phyloP scores from a whole-genome alignment of 805 yeast species.

The Metschnikowia corniflorae region DNA sequence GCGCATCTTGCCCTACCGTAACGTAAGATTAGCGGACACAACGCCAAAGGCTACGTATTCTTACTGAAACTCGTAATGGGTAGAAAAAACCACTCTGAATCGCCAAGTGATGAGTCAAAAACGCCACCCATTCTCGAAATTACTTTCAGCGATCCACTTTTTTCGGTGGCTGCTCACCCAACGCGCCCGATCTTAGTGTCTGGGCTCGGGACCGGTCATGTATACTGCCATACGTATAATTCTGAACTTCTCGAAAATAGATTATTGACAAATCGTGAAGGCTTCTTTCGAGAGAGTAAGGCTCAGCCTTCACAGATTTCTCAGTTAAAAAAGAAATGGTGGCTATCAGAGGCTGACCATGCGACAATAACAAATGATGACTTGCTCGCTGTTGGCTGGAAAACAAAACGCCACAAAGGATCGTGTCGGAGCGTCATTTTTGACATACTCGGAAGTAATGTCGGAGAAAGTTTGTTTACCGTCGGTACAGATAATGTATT shows the following conservation, averaged over 20 bases:
- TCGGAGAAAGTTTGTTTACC: conserved; percentile 57
- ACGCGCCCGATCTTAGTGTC: conserved; percentile 55
- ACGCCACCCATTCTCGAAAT: conserved; percentile 46
- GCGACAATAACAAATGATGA: conserved; percentile 23
- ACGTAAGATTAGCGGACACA: no score
- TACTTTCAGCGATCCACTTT: conserved; percentile 60
- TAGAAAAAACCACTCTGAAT: no score
- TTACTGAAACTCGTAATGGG: no score
- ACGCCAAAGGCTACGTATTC: no score
- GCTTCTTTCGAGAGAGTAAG: conserved; percentile 20
- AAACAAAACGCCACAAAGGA: conserved; percentile 86
- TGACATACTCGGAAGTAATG: conserved; percentile 44
- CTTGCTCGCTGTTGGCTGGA: conserved; percentile 55
- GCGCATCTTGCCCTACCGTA: no score
- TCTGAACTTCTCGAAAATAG: conserved; percentile 40
- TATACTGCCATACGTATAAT: conserved; percentile 59
- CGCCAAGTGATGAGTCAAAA: conserved; percentile 24
- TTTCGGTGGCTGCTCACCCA: conserved; percentile 78
- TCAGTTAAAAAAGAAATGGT: conserved; percentile 41
- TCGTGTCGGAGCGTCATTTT: conserved; percentile 74
- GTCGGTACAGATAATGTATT: conserved; percentile 78
- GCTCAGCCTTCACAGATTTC: conserved; percentile 22
- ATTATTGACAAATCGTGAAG: conserved; percentile 23
- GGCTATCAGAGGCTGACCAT: conserved; percentile 38
- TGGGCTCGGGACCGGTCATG: conserved; percentile 83